These are phyloP conservation scores for Blastocystis sp. DNA, from an alignment of 352 stramenopile genomes.

Conservation along the genomic window DNA sequence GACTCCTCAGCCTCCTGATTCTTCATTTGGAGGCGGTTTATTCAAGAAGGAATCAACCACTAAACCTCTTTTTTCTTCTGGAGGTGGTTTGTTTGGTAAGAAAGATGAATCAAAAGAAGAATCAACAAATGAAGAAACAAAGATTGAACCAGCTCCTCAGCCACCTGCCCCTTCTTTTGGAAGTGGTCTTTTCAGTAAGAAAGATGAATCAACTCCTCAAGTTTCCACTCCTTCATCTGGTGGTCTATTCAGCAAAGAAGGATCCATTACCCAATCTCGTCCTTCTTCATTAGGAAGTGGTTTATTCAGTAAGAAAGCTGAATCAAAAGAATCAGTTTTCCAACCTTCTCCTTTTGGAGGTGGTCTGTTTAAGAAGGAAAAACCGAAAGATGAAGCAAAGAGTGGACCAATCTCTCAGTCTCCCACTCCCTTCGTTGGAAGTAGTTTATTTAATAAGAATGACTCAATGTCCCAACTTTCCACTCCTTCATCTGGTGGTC, in stretches of 20 bases:
- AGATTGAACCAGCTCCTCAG: neutral
- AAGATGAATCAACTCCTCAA: neutral
- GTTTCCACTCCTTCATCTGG: neutral
- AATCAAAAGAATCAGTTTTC: neutral
- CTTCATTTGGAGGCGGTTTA: neutral
- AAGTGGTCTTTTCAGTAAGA: conserved; percentile 6
- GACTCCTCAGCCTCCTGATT: conserved; percentile 34
- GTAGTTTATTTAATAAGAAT: neutral
- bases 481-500: neutral
- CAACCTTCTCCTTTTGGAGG: neutral
- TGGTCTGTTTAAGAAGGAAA: neutral
- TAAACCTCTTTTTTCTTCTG: neutral
- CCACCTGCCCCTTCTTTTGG: conserved; percentile 3
- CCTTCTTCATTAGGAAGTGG: neutral
- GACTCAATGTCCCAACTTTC: too few species aligned
- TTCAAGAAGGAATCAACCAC: neutral
- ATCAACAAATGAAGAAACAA: neutral
- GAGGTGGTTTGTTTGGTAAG: neutral
- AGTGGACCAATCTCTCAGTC: neutral
- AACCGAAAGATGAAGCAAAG: neutral
- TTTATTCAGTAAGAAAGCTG: neutral
- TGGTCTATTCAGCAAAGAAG: neutral
- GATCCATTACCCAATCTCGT: neutral
- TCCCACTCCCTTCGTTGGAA: neutral
- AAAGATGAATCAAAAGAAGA: neutral